Conservation (phyloP, 176 grass and related monocot genomes). For the Elymus sibiricus region DNA sequence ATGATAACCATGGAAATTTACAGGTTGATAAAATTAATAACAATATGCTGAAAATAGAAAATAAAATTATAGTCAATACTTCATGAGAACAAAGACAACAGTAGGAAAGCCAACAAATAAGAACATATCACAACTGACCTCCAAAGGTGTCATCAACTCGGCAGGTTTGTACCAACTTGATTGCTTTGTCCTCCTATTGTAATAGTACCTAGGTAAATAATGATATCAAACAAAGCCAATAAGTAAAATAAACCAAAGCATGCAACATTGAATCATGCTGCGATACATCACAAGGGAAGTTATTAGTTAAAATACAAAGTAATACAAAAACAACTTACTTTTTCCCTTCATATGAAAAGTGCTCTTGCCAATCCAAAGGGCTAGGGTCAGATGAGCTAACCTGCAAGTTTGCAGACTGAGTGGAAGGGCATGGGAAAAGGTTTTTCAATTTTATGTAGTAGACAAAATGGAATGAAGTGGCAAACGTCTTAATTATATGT, state of each 20-base stretch:
- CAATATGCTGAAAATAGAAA: neutral
- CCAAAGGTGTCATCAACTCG: slow-evolving; percentile 89
- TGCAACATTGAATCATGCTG: neutral
- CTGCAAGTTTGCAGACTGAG: slow-evolving; percentile 58
- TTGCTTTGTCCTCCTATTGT: slow-evolving; percentile 95
- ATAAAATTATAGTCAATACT: neutral
- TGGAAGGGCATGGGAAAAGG: slow-evolving; percentile 40
- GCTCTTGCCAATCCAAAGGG: slow-evolving; percentile 84
- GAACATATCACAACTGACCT: slow-evolving; percentile 52
- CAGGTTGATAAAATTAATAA: neutral
- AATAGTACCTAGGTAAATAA: slow-evolving; percentile 68
- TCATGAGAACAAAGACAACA: neutral
- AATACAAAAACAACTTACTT: slow-evolving; percentile 48
- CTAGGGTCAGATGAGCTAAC: slow-evolving; percentile 40
- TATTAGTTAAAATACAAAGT: neutral
- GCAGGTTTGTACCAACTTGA: slow-evolving; percentile 93
- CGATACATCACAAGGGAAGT: neutral
- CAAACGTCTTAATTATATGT: neutral
- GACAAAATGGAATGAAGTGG: slow-evolving; percentile 8
- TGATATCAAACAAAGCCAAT: neutral
- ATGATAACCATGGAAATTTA: neutral
- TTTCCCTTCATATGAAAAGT: slow-evolving; percentile 68
- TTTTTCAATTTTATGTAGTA: slow-evolving; percentile 1
- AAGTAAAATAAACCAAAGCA: slow-evolving; percentile 3
- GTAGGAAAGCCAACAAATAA: slow-evolving; percentile 10